Evolutionary conservation across 192 early-diverging fungal species (phyloP).

Genomic region (Backusella westeae): DNA sequence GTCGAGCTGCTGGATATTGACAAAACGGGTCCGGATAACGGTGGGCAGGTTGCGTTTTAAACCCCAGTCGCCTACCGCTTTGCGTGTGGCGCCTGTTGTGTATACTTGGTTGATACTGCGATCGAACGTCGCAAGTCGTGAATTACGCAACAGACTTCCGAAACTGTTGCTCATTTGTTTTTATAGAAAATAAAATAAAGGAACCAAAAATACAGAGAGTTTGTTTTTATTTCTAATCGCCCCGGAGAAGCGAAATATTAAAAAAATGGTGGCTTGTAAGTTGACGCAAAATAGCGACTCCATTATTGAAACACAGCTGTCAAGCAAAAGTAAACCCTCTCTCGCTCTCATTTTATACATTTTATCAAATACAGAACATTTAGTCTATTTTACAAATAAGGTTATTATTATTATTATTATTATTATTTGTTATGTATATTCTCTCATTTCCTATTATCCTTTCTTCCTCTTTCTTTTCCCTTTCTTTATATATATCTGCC

Average conservation of each 20-base stretch:
- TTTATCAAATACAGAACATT: neutral
- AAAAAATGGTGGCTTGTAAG: neutral
- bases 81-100: conserved; percentile 50
- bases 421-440: neutral
- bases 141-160: conserved; percentile 59
- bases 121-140: conserved; percentile 67
- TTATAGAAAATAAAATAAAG: neutral
- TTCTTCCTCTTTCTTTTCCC: neutral
- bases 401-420: neutral
- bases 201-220: neutral
- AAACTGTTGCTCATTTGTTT: conserved; percentile 5
- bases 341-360: neutral
- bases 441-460: neutral
- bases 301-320: neutral
- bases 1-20: conserved; percentile 58
- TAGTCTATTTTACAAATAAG: neutral
- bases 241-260: neutral
- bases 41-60: conserved; percentile 70
- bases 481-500: neutral
- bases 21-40: conserved; percentile 53
- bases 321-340: neutral
- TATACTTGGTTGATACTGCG: conserved; percentile 69
- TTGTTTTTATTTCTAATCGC: neutral
- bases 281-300: neutral
- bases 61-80: conserved; percentile 66